Evolutionary conservation across 2,329 filamentous ascomycete species (phyloP), one percentile per base, ranked within the genome.

Genomic region (Sordariomycetes sp.): DNA sequence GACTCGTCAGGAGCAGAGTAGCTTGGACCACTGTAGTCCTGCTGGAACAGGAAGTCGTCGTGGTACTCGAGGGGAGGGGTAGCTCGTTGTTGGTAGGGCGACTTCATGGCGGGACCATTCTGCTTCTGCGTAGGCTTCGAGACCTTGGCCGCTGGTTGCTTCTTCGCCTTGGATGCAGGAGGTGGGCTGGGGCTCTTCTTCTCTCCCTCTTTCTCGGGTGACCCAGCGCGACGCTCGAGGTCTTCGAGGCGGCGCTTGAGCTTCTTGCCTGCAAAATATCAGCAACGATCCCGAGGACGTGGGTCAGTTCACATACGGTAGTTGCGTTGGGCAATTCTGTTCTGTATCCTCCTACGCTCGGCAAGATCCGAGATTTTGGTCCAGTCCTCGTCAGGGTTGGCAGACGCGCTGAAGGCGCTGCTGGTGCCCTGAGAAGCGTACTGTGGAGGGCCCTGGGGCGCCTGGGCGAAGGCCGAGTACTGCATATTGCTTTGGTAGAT

Each of bases 331-430:
- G 90, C 90, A 70, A 96, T 95, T 48, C 90, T 80, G 66, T 96
- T 96, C 64, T 96, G 88, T 66, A 95, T 94, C 55, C 88, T 77
- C 51, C 88, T 73, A 53, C 92, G 80, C 65, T 96, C 90, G 33
- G 88, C 90, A 39, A 96, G 79, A 60, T 96, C 90, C 38, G 90
- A 94, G 57, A 96, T 94, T 76, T 95, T 94, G 55, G 90, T 95
- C 90, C 90, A 96, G 66, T 96, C 90, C 65, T 96, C 90, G 54
- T 95, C 88, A 36, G 90, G 85, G 58, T 94, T 93, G 49, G 88
- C 90, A 43, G 86, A 93, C 50, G 82, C 83, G 63, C 86, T 93
- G 69, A 94, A 94, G 48, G 90, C 90, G 63, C 86, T 94, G 66
- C 86, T 94, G 41, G 85, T 93, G 55, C 80, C 81, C 54, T 86